These are phyloP conservation scores for Paracamarosporium sp. DNA, from an alignment of 2,329 filamentous ascomycete species.

Conservation along the genomic window DNA sequence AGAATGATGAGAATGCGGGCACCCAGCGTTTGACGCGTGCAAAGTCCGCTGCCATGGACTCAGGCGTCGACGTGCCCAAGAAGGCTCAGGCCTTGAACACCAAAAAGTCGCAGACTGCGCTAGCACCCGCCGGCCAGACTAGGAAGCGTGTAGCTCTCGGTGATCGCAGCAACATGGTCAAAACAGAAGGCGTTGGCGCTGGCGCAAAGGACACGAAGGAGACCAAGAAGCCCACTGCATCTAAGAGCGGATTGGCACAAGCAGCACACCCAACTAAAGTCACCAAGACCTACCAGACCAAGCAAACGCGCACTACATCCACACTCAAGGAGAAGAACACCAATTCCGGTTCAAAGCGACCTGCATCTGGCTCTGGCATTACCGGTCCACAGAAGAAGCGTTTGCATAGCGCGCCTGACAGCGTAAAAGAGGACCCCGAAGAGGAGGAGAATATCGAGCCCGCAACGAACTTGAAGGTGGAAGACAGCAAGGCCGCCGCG, in stretches of 20 bases:
- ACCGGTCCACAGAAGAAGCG: conserved; percentile 72
- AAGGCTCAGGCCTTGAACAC: conserved; percentile 52
- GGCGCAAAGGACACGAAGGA: conserved; percentile 59
- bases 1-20: conserved; percentile 88
- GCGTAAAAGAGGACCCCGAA: conserved; percentile 62
- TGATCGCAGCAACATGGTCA: conserved; percentile 94
- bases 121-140: conserved; percentile 48
- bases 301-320: conserved; percentile 68
- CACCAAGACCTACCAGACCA: conserved; percentile 71
- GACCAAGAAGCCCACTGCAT: conserved; percentile 73
- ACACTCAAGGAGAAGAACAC: conserved; percentile 75
- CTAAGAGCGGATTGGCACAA: conserved; percentile 73
- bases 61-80: conserved; percentile 65
- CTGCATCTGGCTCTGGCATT: conserved; percentile 74
- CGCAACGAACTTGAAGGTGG: conserved; percentile 58
- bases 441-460: conserved; percentile 65
- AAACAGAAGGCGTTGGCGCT: conserved; percentile 62
- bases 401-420: conserved; percentile 60
- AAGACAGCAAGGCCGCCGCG: conserved; percentile 30
- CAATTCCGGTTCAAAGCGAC: conserved; percentile 70
- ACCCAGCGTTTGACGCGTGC: conserved; percentile 90
- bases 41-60: conserved; percentile 76
- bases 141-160: conserved; percentile 85
- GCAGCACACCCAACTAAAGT: conserved; percentile 79
- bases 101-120: conserved; percentile 52